These are phyloP conservation scores for Furcasterigmium furcatum DNA, from an alignment of 2,329 filamentous ascomycete species.

Conservation along the genomic window DNA sequence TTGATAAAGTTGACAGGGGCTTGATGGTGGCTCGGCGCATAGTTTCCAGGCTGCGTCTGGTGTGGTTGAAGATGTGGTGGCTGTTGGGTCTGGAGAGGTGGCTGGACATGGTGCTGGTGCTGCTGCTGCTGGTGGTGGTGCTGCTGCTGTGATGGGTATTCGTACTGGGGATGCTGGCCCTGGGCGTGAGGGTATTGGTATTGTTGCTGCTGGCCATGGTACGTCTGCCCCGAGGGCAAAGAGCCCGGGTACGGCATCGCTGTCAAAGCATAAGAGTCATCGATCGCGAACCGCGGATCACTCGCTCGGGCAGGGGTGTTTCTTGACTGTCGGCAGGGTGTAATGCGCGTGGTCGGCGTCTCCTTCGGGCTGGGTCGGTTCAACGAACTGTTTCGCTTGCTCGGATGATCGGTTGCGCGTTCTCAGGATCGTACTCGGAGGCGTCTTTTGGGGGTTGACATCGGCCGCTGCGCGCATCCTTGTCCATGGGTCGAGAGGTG, in stretches of 20 bases:
- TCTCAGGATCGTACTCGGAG: too few relatives aligned
- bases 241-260: conserved; percentile 31
- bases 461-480: too few relatives aligned
- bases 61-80: conserved; percentile 12
- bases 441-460: too few relatives aligned
- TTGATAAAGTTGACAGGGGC: conserved; percentile 13
- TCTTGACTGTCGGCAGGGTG: too few relatives aligned
- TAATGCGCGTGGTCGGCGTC: too few relatives aligned
- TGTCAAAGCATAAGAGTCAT: conserved; percentile 15
- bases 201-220: conserved; percentile 29
- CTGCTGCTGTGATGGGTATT: conserved; percentile 18
- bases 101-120: conserved; percentile 19
- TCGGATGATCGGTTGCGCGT: too few relatives aligned
- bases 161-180: conserved; percentile 12
- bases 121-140: conserved; percentile 20
- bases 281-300: neutral
- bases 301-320: neutral
- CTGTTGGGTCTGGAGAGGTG: conserved; percentile 18
- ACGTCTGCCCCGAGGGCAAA: conserved; percentile 36
- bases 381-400: too few relatives aligned
- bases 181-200: conserved; percentile 15
- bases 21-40: conserved; percentile 11
- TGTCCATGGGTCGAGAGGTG: too few relatives aligned
- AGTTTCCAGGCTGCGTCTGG: conserved; percentile 12
- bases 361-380: too few relatives aligned